A percentile compares a stretch with the other conserved stretches of the same genome.
These are phyloP conservation scores for Rhizopus sp. DNA, from an alignment of 371 early-diverging fungal species.

Conservation along the genomic window DNA sequence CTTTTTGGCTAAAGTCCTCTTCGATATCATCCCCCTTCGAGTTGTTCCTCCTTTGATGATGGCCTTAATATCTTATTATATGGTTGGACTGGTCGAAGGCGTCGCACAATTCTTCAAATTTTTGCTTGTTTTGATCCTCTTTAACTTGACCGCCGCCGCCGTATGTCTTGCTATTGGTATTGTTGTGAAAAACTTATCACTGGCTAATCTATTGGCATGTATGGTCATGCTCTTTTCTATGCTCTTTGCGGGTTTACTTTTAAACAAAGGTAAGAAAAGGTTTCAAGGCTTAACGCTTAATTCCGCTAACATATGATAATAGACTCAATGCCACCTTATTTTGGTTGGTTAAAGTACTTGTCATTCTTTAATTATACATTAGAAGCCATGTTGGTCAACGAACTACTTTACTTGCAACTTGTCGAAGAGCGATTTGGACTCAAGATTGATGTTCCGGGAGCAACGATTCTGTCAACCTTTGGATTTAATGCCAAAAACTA, in stretches of 20 bases:
- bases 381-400: constrained; percentile 89
- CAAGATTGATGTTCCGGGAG: constrained; percentile 85
- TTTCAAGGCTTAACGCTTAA: not conserved
- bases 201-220: constrained; percentile 78
- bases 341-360: constrained; percentile 79
- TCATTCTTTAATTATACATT: constrained; percentile 90
- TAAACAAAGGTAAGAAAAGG: constrained; percentile 70
- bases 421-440: constrained; percentile 81
- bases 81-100: constrained; percentile 83
- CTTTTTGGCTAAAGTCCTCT: constrained; percentile 76
- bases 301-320: constrained; percentile 2
- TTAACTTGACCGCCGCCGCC: constrained; percentile 82
- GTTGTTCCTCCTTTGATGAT: constrained; percentile 86
- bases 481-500: constrained; percentile 86
- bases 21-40: constrained; percentile 86
- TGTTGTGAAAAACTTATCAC: constrained; percentile 73
- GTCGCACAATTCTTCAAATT: constrained; percentile 76
- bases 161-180: constrained; percentile 81
- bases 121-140: constrained; percentile 82
- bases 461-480: constrained; percentile 85
- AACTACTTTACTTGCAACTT: constrained; percentile 75
- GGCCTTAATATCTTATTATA: constrained; percentile 83
- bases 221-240: constrained; percentile 88
- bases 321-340: constrained; percentile 74
- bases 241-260: constrained; percentile 87